A percentile compares a stretch with the other conserved stretches of the same genome.
These are phyloP conservation scores for Hemileccinum rubropunctum DNA, from an alignment of 768 basidiomycete species.

Conservation along the genomic window DNA sequence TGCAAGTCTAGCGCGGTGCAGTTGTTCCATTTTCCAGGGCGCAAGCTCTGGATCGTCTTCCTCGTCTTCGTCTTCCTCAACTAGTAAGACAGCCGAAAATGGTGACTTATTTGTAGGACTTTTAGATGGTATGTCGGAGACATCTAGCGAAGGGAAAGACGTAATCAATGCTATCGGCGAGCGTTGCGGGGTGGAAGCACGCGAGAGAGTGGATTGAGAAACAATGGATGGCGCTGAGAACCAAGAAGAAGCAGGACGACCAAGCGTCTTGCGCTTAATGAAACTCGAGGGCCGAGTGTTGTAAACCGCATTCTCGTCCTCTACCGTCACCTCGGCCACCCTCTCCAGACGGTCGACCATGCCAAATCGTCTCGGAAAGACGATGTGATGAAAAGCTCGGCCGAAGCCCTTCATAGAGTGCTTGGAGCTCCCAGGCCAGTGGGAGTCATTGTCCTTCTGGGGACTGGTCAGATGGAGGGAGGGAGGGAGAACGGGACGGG, in stretches of 20 bases:
- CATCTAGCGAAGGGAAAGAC: slow-evolving; percentile 10
- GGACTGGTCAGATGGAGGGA: slow-evolving; percentile 12
- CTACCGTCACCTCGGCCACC: slow-evolving; percentile 2
- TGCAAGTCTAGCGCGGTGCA: slow-evolving; percentile 31
- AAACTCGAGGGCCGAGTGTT: not conserved
- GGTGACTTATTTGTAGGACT: slow-evolving; percentile 12
- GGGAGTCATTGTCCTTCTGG: slow-evolving; percentile 7
- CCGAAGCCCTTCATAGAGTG: too few relatives aligned
- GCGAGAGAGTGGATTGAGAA: slow-evolving; percentile 3
- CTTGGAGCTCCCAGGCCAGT: slow-evolving; percentile 33
- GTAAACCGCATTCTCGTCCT: slow-evolving; percentile 1
- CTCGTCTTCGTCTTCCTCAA: too few relatives aligned
- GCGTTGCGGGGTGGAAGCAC: not conserved
- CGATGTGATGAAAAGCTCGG: too few relatives aligned
- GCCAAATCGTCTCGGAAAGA: slow-evolving; percentile 11
- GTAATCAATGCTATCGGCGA: slow-evolving; percentile 6
- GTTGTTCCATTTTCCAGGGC: slow-evolving; percentile 18
- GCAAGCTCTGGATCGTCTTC: slow-evolving; percentile 5
- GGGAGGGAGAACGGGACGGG: too few relatives aligned
- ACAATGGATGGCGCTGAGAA: not conserved
- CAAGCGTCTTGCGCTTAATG: not conserved
- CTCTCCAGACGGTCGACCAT: not conserved
- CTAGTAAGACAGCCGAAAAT: slow-evolving; percentile 9
- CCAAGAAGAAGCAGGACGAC: not conserved
- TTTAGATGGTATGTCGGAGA: slow-evolving; percentile 8